Evolutionary conservation across 345 rosid species (phyloP).

Genomic region (Capsella bursapastoris): DNA sequence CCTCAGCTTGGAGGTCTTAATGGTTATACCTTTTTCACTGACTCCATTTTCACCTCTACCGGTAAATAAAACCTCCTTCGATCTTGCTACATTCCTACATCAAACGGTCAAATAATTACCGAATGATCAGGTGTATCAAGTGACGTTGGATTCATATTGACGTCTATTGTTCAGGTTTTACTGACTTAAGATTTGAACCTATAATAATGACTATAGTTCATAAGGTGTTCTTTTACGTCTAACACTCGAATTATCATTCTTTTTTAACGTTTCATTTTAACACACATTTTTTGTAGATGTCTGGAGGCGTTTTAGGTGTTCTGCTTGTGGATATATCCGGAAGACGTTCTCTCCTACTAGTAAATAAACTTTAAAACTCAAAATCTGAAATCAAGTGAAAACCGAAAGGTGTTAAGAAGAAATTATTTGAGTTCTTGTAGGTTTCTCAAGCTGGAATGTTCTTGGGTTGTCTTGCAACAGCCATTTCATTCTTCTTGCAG

Average conservation of each 20-base stretch:
- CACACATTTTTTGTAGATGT: slow-evolving; percentile 52
- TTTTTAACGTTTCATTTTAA: neutral
- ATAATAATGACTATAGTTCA: neutral
- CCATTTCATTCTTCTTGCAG: slow-evolving; percentile 62
- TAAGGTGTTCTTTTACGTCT: neutral
- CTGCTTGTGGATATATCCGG: slow-evolving; percentile 77
- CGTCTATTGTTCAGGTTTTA: slow-evolving; percentile 79
- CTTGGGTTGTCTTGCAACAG: slow-evolving; percentile 68
- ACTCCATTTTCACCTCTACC: slow-evolving; percentile 56
- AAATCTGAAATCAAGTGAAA: no score
- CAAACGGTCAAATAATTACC: neutral
- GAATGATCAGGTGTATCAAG: slow-evolving; percentile 69
- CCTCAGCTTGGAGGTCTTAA: slow-evolving; percentile 84
- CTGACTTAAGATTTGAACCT: neutral
- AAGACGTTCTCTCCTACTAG: slow-evolving; percentile 77
- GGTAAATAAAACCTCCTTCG: slow-evolving; percentile 43
- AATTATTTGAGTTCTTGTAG: slow-evolving; percentile 37
- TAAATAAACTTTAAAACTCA: slow-evolving; percentile 30
- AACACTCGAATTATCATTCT: neutral
- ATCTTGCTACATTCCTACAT: neutral
- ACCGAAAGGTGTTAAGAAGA: no score
- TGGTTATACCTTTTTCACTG: slow-evolving; percentile 59
- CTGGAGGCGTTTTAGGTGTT: slow-evolving; percentile 69
- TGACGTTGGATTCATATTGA: slow-evolving; percentile 66
- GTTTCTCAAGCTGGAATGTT: slow-evolving; percentile 80